Evolutionary conservation across 2,329 filamentous ascomycete genomes (phyloP).

Genomic region (Colletotrichum brevisporum): DNA sequence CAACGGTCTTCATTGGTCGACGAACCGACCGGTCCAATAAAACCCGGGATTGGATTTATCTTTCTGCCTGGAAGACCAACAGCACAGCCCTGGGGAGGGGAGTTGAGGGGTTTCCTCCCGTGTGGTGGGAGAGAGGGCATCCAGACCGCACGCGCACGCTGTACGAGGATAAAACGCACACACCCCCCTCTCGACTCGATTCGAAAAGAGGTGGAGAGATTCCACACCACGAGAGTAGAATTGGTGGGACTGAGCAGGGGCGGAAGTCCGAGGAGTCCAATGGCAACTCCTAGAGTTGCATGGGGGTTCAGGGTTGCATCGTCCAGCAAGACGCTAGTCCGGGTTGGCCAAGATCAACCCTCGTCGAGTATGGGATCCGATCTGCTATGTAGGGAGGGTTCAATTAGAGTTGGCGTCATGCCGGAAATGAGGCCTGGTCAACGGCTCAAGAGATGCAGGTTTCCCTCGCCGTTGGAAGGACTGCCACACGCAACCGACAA

Average conservation of each 20-base stretch:
- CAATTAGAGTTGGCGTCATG: conserved; percentile 13
- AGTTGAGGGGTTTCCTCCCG: not conserved
- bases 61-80: conserved; percentile 18
- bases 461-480: not conserved
- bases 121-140: not conserved
- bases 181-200: not conserved
- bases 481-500: not conserved
- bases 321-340: not conserved
- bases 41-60: not conserved
- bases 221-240: not conserved
- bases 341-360: not conserved
- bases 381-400: conserved; percentile 3
- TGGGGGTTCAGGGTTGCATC: conserved; percentile 2
- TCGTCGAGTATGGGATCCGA: conserved; percentile 5
- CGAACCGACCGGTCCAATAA: conserved; percentile 2
- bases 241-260: conserved; percentile 1
- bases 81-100: not conserved
- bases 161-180: not conserved
- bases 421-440: conserved; percentile 1
- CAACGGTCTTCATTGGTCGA: not conserved
- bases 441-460: conserved; percentile 1
- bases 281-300: not conserved
- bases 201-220: not conserved
- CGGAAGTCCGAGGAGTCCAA: conserved; percentile 10
- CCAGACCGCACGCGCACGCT: not conserved